A percentile compares a stretch with the other conserved stretches of the same genome.
Evolutionary conservation across 441 rosid species (phyloP).

Genomic region (Gossypium aridum): DNA sequence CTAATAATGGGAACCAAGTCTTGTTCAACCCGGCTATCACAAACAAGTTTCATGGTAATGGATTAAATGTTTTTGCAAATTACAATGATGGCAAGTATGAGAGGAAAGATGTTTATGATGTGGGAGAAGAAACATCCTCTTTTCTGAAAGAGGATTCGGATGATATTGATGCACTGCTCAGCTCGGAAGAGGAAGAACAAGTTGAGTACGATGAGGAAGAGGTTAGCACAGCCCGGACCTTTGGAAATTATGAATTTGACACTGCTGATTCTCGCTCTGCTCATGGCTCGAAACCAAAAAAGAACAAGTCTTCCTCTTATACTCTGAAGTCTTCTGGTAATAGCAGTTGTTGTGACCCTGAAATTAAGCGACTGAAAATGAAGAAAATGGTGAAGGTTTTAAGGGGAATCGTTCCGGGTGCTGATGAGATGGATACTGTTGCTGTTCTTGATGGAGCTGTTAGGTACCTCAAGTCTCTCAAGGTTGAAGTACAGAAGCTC

Average conservation of each 20-base stretch:
- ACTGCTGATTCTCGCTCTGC: constrained; percentile 59
- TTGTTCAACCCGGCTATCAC: constrained; percentile 73
- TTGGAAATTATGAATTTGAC: constrained; percentile 35
- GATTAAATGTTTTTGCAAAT: constrained; percentile 28
- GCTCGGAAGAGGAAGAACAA: constrained; percentile 54
- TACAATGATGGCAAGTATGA: constrained; percentile 34
- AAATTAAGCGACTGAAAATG: constrained; percentile 55
- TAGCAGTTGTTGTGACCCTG: constrained; percentile 33
- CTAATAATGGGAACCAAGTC: constrained; percentile 54
- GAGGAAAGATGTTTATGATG: constrained; percentile 23
- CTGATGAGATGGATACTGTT: constrained; percentile 65
- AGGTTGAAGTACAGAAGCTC: constrained; percentile 67
- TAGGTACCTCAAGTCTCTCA: constrained; percentile 73
- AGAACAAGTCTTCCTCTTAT: constrained; percentile 29
- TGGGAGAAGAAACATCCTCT: constrained; percentile 36
- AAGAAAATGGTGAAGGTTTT: constrained; percentile 77
- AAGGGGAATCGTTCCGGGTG: constrained; percentile 73
- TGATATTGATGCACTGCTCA: constrained; percentile 81
- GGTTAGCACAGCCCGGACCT: constrained; percentile 65
- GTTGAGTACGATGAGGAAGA: constrained; percentile 63
- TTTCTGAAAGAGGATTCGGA: constrained; percentile 68
- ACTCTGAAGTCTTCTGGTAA: constrained; percentile 30
- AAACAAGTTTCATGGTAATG: constrained; percentile 42
- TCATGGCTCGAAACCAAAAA: constrained; percentile 32
- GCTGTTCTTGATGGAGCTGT: constrained; percentile 82